A percentile compares a stretch with the other conserved stretches of the same genome.
phyloP scores from a whole-genome alignment of 176 grass and related monocot species.

The Cenchrus purpureus region DNA sequence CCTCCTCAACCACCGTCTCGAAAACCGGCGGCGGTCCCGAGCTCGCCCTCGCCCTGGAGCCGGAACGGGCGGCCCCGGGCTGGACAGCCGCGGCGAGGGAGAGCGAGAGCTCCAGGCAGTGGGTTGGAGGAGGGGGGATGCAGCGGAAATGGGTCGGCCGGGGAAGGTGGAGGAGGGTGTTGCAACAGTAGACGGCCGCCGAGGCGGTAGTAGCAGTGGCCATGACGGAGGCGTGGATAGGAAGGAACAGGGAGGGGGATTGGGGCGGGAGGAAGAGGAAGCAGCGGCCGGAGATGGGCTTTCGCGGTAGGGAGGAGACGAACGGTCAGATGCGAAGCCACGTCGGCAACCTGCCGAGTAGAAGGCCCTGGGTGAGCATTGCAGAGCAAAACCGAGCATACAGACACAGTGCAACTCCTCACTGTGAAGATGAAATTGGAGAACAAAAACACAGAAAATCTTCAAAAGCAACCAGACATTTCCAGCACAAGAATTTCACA shows the following conservation, averaged over 20 bases:
- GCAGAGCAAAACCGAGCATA: neutral
- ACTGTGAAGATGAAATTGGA: neutral
- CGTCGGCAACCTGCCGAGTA: neutral
- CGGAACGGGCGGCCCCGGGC: neutral
- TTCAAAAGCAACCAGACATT: no score
- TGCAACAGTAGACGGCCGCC: neutral
- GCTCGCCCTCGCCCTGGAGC: conserved; percentile 27
- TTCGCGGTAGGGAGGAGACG: neutral
- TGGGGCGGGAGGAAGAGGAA: conserved; percentile 2
- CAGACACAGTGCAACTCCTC: neutral
- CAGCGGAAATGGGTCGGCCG: neutral
- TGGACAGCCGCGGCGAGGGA: neutral
- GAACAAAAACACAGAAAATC: no score
- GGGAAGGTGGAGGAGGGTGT: conserved; percentile 31
- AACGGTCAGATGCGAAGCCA: conserved; percentile 38
- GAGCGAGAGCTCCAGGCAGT: neutral
- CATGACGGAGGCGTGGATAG: conserved; percentile 26
- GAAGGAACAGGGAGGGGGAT: neutral
- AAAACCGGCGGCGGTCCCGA: neutral
- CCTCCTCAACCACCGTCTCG: conserved; percentile 27
- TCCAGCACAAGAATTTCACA: no score
- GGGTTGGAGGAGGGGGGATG: neutral
- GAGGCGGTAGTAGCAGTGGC: neutral
- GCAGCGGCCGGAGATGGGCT: neutral
- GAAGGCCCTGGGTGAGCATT: neutral